Evolutionary conservation across 257 asterid genomes (phyloP), one percentile per base, ranked within the genome.

Genomic region (Osmanthus fragrans): DNA sequence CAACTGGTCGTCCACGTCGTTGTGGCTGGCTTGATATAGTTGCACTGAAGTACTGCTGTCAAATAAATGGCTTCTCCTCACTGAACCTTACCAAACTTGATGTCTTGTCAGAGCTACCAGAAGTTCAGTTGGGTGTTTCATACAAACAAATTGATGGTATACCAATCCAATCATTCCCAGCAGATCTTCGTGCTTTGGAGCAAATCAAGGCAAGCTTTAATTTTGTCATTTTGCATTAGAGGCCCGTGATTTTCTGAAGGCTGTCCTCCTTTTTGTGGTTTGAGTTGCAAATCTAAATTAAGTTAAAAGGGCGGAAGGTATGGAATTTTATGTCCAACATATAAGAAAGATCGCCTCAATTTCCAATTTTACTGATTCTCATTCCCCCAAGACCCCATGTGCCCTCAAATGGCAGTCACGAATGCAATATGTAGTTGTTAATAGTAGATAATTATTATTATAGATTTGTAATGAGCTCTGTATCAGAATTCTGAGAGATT

Each of bases 11-110:
- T 45, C 97, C 97, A 49, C 98, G 98, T 77, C 97, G 98, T 51
- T 96, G 99, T 76, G 97, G 99, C 75, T 96, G 99, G 99, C 97
- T 96, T 4, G 99, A 96, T 80, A 70, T 96, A 83, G 97, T 92
- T 81, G 98, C 97, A 19, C 85, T 96, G 79, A 83, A 79, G 78
- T 96, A 80, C 71, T 89, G 95, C 79, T 96, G 96, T 80, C 96
- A 89, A 85, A 92, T 96, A 70, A 96, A 96, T 45, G 99, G 99
- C 42, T 88, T 93, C 89, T 92, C 98, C 8, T 90, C 99, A 73
- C 80, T 96, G 76, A 96, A 96, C 88, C 97, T 96, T 60, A 96
- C 99, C 58, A 93, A 96, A 71, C 97, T 96, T 23, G 99, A 96
- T 11, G 99, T 96, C 3, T 80, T 93, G 80, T 96, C 99, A 13